A percentile compares a stretch with the other conserved stretches of the same genome.
phyloP scores from a whole-genome alignment of 2,329 filamentous ascomycete genomes.

The Aspergillus ruber region DNA sequence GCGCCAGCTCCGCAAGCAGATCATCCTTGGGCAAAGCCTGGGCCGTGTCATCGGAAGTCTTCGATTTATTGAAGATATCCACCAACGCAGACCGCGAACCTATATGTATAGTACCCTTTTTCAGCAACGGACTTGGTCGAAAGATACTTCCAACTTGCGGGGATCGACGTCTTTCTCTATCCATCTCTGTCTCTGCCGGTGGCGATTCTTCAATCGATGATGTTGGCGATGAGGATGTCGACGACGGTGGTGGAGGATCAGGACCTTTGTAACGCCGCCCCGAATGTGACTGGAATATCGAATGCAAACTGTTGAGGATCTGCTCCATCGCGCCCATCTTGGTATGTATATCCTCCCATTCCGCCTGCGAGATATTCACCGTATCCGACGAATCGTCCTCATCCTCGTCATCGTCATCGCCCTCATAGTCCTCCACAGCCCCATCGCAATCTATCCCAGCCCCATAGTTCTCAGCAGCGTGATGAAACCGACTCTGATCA shows the following conservation, averaged over 20 bases:
- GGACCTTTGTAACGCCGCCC: constrained; percentile 8
- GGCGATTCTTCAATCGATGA: neutral
- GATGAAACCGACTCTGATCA: neutral
- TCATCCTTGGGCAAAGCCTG: constrained; percentile 52
- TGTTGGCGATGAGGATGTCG: no score
- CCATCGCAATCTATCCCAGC: neutral
- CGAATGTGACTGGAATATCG: constrained; percentile 23
- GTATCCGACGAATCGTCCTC: constrained; percentile 20
- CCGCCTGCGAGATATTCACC: constrained; percentile 25
- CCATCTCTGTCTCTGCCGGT: neutral
- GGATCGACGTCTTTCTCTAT: constrained; percentile 8
- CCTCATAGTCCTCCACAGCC: neutral
- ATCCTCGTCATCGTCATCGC: neutral
- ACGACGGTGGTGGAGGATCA: constrained; percentile 4
- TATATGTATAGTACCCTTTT: constrained; percentile 52
- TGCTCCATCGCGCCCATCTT: constrained; percentile 32
- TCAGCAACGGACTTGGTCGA: constrained; percentile 20
- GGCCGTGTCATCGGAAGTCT: constrained; percentile 28
- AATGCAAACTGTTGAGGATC: constrained; percentile 25
- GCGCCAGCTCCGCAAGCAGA: constrained; percentile 52
- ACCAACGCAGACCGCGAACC: constrained; percentile 53
- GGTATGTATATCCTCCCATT: constrained; percentile 31
- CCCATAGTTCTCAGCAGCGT: neutral
- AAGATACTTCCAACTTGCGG: constrained; percentile 21
- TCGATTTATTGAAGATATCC: constrained; percentile 48